These are phyloP conservation scores for Albugo candida DNA, from an alignment of 352 stramenopile genomes.

Conservation along the genomic window DNA sequence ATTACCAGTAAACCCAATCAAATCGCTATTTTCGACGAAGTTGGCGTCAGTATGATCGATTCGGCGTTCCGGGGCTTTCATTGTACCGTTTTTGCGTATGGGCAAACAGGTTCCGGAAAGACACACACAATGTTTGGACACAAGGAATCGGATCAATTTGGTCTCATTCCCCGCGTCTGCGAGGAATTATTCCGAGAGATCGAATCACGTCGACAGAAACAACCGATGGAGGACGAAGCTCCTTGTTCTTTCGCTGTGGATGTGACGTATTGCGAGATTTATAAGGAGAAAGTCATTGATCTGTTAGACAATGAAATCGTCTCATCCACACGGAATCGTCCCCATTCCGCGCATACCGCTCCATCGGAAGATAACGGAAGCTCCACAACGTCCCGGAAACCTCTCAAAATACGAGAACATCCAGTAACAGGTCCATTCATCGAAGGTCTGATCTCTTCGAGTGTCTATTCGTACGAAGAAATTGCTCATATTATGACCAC, in stretches of 20 bases:
- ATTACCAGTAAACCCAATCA: slow-evolving; percentile 20
- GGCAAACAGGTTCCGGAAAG: slow-evolving; percentile 63
- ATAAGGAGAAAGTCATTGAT: slow-evolving; percentile 78
- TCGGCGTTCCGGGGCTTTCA: slow-evolving; percentile 69
- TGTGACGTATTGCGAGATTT: slow-evolving; percentile 74
- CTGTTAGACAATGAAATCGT: slow-evolving; percentile 21
- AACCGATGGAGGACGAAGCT: slow-evolving; percentile 5
- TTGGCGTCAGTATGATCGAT: slow-evolving; percentile 45
- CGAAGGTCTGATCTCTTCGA: slow-evolving; percentile 40
- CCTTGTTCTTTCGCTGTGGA: slow-evolving; percentile 22
- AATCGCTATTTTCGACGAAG: slow-evolving; percentile 55
- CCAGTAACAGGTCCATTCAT: slow-evolving; percentile 71
- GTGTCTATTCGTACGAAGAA: slow-evolving; percentile 61
- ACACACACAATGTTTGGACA: slow-evolving; percentile 75
- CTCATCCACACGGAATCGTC: slow-evolving; percentile 6
- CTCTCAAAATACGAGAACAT: slow-evolving; percentile 48
- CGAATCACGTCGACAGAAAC: slow-evolving; percentile 17
- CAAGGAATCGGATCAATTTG: slow-evolving; percentile 31
- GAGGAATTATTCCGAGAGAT: slow-evolving; percentile 58
- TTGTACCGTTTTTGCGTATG: slow-evolving; percentile 65
- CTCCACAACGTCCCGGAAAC: slow-evolving; percentile 1
- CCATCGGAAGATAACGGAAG: not conserved
- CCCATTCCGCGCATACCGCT: slow-evolving; percentile 11
- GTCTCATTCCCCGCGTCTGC: slow-evolving; percentile 58
- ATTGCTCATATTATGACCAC: slow-evolving; percentile 56